These are phyloP conservation scores for Aspergillus caelatus DNA, from an alignment of 2,329 filamentous ascomycete species.

Conservation along the genomic window DNA sequence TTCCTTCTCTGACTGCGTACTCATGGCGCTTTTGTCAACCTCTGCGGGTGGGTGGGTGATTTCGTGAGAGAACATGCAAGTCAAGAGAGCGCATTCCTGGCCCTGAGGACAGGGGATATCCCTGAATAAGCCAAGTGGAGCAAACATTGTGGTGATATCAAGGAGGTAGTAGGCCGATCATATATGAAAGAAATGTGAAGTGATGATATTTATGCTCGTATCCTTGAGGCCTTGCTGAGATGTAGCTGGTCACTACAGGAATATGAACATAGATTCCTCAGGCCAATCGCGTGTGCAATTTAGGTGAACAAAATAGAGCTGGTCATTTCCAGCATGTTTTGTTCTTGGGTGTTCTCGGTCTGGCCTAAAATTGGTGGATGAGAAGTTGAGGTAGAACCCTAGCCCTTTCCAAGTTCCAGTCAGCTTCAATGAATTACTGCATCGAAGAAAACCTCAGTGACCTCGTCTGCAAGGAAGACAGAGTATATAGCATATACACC, in stretches of 20 bases:
- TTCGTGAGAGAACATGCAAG: conserved; percentile 63
- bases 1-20: conserved; percentile 8
- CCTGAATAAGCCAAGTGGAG: conserved; percentile 58
- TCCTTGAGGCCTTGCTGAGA: not conserved
- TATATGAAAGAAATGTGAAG: not conserved
- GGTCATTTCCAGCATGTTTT: not conserved
- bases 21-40: conserved; percentile 21
- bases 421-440: not conserved
- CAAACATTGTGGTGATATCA: conserved; percentile 50
- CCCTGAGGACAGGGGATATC: conserved; percentile 56
- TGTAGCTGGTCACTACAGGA: not conserved
- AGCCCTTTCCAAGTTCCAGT: not conserved
- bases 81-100: conserved; percentile 53
- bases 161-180: not conserved
- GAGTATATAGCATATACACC: not conserved
- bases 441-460: not conserved
- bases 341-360: not conserved
- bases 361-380: not conserved
- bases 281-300: not conserved
- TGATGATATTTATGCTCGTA: not conserved
- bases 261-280: not conserved
- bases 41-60: conserved; percentile 7
- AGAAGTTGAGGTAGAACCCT: not conserved
- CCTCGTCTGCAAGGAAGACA: not conserved
- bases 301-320: not conserved